A percentile compares a stretch with the other conserved stretches of the same genome.
Conservation (phyloP, 1,139 yeast species). For the Candida sp. region DNA sequence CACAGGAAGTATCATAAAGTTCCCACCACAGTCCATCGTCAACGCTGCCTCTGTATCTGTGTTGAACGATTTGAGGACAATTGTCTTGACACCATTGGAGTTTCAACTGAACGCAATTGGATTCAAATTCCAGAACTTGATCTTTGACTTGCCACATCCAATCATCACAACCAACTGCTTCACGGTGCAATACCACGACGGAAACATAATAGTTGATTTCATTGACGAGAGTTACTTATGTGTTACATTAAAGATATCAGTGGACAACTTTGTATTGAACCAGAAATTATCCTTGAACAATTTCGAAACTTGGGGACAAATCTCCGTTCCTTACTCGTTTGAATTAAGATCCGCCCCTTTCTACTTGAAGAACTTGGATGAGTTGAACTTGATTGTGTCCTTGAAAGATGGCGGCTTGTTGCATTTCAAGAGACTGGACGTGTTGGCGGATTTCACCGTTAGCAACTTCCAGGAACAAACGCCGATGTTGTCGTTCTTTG, state of each 20-base stretch:
- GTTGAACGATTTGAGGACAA: constrained; percentile 31
- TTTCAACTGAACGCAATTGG: constrained; percentile 25
- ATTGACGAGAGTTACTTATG: constrained; percentile 35
- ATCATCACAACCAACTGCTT: constrained; percentile 28
- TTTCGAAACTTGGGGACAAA: constrained; percentile 60
- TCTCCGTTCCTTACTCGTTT: constrained; percentile 75
- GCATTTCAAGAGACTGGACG: constrained; percentile 45
- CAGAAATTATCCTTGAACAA: constrained; percentile 27
- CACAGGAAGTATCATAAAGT: constrained; percentile 29
- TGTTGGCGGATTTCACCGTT: constrained; percentile 49
- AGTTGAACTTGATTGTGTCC: constrained; percentile 52
- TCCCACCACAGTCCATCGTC: constrained; percentile 21
- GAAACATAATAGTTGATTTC: constrained; percentile 26
- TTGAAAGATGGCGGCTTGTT: constrained; percentile 75
- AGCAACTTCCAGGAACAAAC: constrained; percentile 54
- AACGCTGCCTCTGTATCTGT: constrained; percentile 31
- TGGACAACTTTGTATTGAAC: constrained; percentile 32
- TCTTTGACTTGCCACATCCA: constrained; percentile 37
- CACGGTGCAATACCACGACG: constrained; percentile 21
- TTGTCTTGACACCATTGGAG: constrained; percentile 35
- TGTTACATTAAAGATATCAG: constrained; percentile 32
- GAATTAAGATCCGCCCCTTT: constrained; percentile 68
- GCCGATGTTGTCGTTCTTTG: constrained; percentile 45
- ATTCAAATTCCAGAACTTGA: constrained; percentile 29
- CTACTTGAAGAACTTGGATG: constrained; percentile 50